These are phyloP conservation scores for Dryadomyces quercus-mongolicae DNA, from an alignment of 2,329 filamentous ascomycete species.

Conservation along the genomic window DNA sequence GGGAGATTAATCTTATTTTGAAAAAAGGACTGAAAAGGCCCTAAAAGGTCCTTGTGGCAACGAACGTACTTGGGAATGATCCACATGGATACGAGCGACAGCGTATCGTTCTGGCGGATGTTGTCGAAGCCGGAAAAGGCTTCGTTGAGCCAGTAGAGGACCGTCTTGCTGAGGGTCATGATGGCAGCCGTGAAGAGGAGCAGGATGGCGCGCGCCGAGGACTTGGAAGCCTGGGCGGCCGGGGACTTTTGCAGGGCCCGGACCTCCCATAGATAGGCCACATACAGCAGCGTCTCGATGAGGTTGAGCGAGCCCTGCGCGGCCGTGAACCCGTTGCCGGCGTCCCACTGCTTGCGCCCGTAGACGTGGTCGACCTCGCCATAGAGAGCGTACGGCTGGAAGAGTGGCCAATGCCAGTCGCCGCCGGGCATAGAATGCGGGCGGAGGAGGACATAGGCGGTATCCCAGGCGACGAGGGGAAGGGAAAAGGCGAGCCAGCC, in stretches of 20 bases:
- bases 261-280: constrained; percentile 15
- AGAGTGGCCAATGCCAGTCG: constrained; percentile 57
- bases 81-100: constrained; percentile 38
- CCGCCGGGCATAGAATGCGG: constrained; percentile 76
- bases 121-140: constrained; percentile 43
- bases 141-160: constrained; percentile 47
- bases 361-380: constrained; percentile 71
- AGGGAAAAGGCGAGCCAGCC: constrained; percentile 65
- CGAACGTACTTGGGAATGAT: constrained; percentile 41
- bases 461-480: constrained; percentile 74
- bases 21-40: too few species aligned
- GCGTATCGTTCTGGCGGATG: constrained; percentile 40
- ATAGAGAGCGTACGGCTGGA: constrained; percentile 69
- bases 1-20: not conserved
- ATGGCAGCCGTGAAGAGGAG: constrained; percentile 40
- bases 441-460: constrained; percentile 64
- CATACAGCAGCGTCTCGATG: constrained; percentile 23
- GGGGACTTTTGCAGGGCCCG: constrained; percentile 17
- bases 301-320: constrained; percentile 49
- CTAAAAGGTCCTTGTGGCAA: too few species aligned
- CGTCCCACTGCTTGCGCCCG: constrained; percentile 59
- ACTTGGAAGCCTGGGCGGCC: constrained; percentile 20
- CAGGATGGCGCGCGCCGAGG: constrained; percentile 32
- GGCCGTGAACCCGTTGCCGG: constrained; percentile 60
- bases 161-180: constrained; percentile 52